Evolutionary conservation across 371 early-diverging fungal species (phyloP), one percentile per base, ranked within the genome.

Genomic region (Saksenaea vasiformis): DNA sequence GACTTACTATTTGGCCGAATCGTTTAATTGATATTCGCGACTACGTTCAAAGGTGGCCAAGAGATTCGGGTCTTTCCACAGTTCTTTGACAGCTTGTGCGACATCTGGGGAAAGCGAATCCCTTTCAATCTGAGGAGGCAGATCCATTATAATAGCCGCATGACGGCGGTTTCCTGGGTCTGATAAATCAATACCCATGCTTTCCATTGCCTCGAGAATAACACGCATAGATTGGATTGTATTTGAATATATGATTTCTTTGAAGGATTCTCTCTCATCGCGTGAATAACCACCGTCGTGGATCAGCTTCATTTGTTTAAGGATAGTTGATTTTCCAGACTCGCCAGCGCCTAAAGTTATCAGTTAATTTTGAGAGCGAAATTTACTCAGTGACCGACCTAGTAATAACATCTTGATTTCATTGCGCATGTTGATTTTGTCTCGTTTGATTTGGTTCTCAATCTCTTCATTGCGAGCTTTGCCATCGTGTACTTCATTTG

Each of bases 221-320:
- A 95, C 96, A 56, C 91, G 90, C 93, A 95, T 93, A 35, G 95
- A 95, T 77, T 97, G 95, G 34, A 95, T 86, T 13, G 91, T 91
- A 80, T 98, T 98, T 28, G 93, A 91, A 68, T 91, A 96, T 63
- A 98, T 94, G 65, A 95, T 93, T 72, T 95, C 95, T 72, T 90
- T 95, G 86, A 91, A 96, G 27, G 93, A 87, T 60, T 90, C 89
- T 43, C 92, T 87, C 70, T 96, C 98, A 37, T 92, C 91, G 35
- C 77, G 73, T 59, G 91, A 85, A 83, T 95, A 98, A 13, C 97
- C 95, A 64, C 87, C 90, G 66, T 91, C 94, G 73, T 97, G 97
- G 64, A 98, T 98, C 43, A 97, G 81, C 73, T 94, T 93, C 96
- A 98, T 97, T 76, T 98, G 97, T 76, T 98, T 98, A 57, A 98